Conservation (phyloP, 352 stramenopile species). For the Phytophthora pini region DNA sequence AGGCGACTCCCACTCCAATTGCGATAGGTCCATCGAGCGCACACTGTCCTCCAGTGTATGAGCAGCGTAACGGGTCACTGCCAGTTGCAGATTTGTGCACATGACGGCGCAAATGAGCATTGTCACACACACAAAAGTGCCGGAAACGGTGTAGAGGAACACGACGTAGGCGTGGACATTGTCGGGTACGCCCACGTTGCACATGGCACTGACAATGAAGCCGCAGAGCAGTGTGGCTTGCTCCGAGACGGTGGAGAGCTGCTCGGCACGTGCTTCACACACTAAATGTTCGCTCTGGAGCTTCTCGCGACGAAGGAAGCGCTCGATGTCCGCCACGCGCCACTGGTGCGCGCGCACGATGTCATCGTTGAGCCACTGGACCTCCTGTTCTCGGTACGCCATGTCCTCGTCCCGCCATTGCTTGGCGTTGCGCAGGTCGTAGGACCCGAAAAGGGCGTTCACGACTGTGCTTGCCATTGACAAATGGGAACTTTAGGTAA, state of each 20-base stretch:
- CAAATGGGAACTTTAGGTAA: no score
- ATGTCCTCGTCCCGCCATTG: constrained; percentile 83
- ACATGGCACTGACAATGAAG: constrained; percentile 78
- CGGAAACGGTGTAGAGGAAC: constrained; percentile 54
- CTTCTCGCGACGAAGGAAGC: constrained; percentile 65
- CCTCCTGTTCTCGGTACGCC: constrained; percentile 65
- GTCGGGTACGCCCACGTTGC: constrained; percentile 57
- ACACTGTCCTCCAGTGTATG: constrained; percentile 65
- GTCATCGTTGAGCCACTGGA: constrained; percentile 84
- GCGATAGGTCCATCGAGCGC: constrained; percentile 45
- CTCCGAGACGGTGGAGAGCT: constrained; percentile 75
- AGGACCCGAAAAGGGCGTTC: constrained; percentile 78
- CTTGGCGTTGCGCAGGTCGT: constrained; percentile 78
- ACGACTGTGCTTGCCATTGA: constrained; percentile 62
- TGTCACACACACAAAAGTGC: constrained; percentile 58
- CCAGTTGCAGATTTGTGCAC: constrained; percentile 71
- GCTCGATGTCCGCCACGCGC: constrained; percentile 72
- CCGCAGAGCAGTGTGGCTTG: constrained; percentile 69
- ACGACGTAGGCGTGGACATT: constrained; percentile 41
- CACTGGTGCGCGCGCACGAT: constrained; percentile 73
- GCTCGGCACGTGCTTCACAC: constrained; percentile 70
- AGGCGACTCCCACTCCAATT: constrained; percentile 61
- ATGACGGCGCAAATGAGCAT: constrained; percentile 71
- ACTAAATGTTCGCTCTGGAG: constrained; percentile 70
- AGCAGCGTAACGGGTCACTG: constrained; percentile 68